Conservation (phyloP, 768 basidiomycete species). For the Podaxis rugospora region DNA sequence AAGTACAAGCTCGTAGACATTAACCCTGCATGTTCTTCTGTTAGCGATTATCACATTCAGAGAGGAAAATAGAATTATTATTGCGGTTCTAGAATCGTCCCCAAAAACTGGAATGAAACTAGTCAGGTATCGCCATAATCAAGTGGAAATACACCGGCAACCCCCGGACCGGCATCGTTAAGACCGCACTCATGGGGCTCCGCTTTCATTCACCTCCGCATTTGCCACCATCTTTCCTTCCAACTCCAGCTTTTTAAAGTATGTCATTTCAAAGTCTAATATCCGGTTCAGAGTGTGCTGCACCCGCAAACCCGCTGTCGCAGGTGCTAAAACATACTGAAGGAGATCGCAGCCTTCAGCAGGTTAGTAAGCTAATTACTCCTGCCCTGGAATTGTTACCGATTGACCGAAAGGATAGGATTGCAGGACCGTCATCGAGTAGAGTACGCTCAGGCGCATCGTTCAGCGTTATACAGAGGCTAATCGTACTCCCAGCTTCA, state of each 20-base stretch:
- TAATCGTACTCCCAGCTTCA: constrained; percentile 50
- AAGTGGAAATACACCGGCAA: constrained; percentile 19
- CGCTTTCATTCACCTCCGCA: neutral
- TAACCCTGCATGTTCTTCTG: neutral
- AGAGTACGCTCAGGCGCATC: constrained; percentile 37
- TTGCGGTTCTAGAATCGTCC: no score
- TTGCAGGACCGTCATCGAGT: constrained; percentile 69
- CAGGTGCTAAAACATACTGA: constrained; percentile 90
- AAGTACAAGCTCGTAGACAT: neutral
- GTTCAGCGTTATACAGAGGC: neutral
- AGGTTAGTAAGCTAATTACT: constrained; percentile 42
- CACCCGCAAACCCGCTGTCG: constrained; percentile 78
- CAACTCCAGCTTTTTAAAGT: neutral
- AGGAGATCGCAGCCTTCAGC: constrained; percentile 82
- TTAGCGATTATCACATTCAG: neutral
- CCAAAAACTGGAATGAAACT: neutral
- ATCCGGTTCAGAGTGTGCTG: constrained; percentile 88
- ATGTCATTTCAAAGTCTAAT: constrained; percentile 81
- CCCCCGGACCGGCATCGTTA: constrained; percentile 22
- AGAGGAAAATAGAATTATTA: neutral
- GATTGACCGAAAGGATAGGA: constrained; percentile 51
- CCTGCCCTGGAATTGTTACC: constrained; percentile 7
- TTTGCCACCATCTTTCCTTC: constrained; percentile 7
- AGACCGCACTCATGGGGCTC: constrained; percentile 17
- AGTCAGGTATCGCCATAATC: constrained; percentile 8